These are phyloP conservation scores for Dalbergia oliveri DNA, from an alignment of 306 rosid species.

Conservation along the genomic window DNA sequence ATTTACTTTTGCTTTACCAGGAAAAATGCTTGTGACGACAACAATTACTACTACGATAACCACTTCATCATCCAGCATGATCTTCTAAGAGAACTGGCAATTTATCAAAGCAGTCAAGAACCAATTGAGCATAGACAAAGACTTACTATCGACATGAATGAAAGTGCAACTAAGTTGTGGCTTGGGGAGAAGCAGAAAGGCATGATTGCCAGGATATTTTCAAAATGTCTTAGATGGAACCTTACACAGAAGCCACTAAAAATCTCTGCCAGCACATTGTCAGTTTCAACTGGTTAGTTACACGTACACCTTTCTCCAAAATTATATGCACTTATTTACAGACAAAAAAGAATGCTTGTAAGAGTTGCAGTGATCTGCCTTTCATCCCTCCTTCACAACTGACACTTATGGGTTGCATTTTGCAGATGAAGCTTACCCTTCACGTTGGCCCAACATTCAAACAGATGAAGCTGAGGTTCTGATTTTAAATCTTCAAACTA, in stretches of 20 bases:
- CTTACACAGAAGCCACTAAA: slow-evolving; percentile 35
- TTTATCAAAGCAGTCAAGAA: slow-evolving; percentile 41
- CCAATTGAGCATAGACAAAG: slow-evolving; percentile 53
- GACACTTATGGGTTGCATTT: slow-evolving; percentile 33
- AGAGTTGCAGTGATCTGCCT: background rate
- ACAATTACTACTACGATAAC: slow-evolving; percentile 54
- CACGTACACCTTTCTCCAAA: background rate
- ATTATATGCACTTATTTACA: no score
- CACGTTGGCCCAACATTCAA: slow-evolving; percentile 45
- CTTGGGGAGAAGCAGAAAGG: slow-evolving; percentile 22
- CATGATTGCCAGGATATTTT: slow-evolving; percentile 29
- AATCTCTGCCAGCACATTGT: slow-evolving; percentile 50
- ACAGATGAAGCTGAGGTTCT: slow-evolving; percentile 56
- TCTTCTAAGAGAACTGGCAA: slow-evolving; percentile 73
- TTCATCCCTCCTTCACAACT: background rate
- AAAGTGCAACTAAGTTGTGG: slow-evolving; percentile 32
- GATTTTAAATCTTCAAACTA: slow-evolving; percentile 52
- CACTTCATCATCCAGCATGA: slow-evolving; percentile 59
- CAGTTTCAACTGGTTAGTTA: slow-evolving; percentile 70
- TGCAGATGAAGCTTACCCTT: slow-evolving; percentile 58
- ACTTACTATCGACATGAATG: slow-evolving; percentile 48
- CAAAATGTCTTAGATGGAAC: slow-evolving; percentile 48
- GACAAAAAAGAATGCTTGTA: background rate
- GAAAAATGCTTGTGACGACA: slow-evolving; percentile 48
- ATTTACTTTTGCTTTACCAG: slow-evolving; percentile 45